Base-by-base conservation (phyloP, 371 early-diverging fungal genomes). In the Caulochytrium protostelioides region DNA sequence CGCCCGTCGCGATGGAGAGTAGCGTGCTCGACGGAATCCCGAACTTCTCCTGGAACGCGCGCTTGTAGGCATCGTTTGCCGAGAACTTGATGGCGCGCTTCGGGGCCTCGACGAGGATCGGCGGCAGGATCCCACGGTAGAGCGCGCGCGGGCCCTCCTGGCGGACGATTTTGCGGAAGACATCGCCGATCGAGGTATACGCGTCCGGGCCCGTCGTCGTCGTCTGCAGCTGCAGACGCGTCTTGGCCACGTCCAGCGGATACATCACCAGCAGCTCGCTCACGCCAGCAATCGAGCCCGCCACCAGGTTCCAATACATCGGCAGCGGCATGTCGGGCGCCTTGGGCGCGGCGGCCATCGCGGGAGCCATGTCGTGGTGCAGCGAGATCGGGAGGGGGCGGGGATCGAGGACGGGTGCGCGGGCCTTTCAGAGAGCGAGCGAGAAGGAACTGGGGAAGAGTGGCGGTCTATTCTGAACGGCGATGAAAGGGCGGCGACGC, bases 171-270 rank as follows among this genome's bases (percentile, higher is more conserved):
- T 74, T 74, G 34, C 50, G 46, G 60, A 84, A 78, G 28, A 73
- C 70, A 35, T 80, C 81, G 30, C 59, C 41, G 33, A 82, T 74
- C 12, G 76, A 78, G 40, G 57, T 70, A 61, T 79, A 80, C 33
- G 53, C 57, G 38, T 71, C 76, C 19, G 54, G 62, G 6, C 30
- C 9, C 9, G 44, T 42, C 10, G 34, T 15, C 34, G 78, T 73
- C 14, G 83, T 81, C 48, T 81, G 81, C 20, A 94, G 70, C 62
- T 91, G 92, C 54, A 87, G 78, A 15, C 91, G 72, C n/a, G 92
- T 89, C 57, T 94, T 94, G 48, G 89, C 84, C 32, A 87, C 82
- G 57, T 91, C 92, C 23, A 94, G 68, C n/a, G 95, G 95, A 55
- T 94, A 94, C 84, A 91, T 87, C 34, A 75, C 65, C 50, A 83